These are phyloP conservation scores for Daldinia grandis DNA, from an alignment of 495 filamentous ascomycete genomes.

Conservation along the genomic window DNA sequence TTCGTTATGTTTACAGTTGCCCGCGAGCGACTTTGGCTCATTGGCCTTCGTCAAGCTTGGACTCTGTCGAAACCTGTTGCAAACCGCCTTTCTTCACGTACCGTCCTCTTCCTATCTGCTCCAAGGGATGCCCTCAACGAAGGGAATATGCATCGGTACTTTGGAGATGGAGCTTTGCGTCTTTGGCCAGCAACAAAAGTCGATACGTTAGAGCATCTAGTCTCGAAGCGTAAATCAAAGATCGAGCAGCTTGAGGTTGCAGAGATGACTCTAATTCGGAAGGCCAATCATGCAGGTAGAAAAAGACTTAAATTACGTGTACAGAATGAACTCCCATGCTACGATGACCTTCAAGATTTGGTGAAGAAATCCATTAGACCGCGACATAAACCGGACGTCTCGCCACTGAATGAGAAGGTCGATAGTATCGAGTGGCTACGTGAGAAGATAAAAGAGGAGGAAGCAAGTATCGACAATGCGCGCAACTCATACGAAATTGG, in stretches of 20 bases:
- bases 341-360: constrained; percentile 57
- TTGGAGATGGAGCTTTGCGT: constrained; percentile 65
- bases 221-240: constrained; percentile 66
- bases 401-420: constrained; percentile 65
- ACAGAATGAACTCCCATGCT: constrained; percentile 60
- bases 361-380: constrained; percentile 63
- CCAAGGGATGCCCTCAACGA: constrained; percentile 67
- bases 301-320: constrained; percentile 54
- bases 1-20: constrained; percentile 72
- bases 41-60: constrained; percentile 75
- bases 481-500: constrained; percentile 69
- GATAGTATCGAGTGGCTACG: constrained; percentile 89
- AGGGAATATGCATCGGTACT: constrained; percentile 64
- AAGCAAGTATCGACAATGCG: constrained; percentile 73
- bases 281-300: constrained; percentile 65
- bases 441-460: constrained; percentile 75
- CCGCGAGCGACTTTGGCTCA: constrained; percentile 73
- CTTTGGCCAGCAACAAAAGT: constrained; percentile 71
- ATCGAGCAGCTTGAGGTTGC: constrained; percentile 69
- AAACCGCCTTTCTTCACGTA: constrained; percentile 70
- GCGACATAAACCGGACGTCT: constrained; percentile 61
- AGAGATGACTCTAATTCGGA: constrained; percentile 70
- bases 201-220: constrained; percentile 62
- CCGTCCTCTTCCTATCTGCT: constrained; percentile 74
- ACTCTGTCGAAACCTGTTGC: constrained; percentile 73